phyloP scores from a whole-genome alignment of 345 rosid genomes.

The Salix koriyanagi region DNA sequence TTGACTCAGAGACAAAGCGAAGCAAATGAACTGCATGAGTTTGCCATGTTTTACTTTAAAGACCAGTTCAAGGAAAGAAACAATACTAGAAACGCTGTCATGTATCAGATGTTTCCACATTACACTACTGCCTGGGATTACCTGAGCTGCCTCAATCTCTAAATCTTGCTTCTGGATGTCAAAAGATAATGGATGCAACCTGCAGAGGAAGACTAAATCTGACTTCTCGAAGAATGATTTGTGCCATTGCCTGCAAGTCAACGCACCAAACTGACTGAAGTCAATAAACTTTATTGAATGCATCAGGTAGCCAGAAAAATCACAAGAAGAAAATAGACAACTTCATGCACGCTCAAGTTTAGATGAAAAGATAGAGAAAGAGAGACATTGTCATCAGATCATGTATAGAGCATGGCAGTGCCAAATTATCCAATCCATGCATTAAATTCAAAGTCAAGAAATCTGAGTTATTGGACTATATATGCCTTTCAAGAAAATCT shows the following conservation, averaged over 20 bases:
- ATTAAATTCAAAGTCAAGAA: too few species aligned
- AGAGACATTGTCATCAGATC: background rate
- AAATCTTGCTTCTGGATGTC: slow-evolving; percentile 63
- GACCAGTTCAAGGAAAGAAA: background rate
- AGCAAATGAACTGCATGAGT: background rate
- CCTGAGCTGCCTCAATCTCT: slow-evolving; percentile 89
- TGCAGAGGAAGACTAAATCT: slow-evolving; percentile 67
- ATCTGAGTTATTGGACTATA: too few species aligned
- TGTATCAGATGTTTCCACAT: background rate
- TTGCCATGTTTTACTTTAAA: background rate
- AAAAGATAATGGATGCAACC: slow-evolving; percentile 58
- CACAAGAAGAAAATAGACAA: background rate
- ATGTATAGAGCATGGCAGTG: too few species aligned
- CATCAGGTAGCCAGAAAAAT: background rate
- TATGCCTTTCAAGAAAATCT: too few species aligned
- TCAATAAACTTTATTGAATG: background rate
- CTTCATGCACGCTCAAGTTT: background rate
- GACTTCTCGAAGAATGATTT: slow-evolving; percentile 62
- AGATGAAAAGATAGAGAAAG: background rate
- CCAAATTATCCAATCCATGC: too few species aligned
- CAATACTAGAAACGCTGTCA: background rate
- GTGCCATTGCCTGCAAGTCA: slow-evolving; percentile 51
- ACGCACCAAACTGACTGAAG: background rate
- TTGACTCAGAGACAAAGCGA: background rate
- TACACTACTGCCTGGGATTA: slow-evolving; percentile 14